Evolutionary conservation across 345 rosid species (phyloP).

Genomic region (Leavenworthia alabamica): DNA sequence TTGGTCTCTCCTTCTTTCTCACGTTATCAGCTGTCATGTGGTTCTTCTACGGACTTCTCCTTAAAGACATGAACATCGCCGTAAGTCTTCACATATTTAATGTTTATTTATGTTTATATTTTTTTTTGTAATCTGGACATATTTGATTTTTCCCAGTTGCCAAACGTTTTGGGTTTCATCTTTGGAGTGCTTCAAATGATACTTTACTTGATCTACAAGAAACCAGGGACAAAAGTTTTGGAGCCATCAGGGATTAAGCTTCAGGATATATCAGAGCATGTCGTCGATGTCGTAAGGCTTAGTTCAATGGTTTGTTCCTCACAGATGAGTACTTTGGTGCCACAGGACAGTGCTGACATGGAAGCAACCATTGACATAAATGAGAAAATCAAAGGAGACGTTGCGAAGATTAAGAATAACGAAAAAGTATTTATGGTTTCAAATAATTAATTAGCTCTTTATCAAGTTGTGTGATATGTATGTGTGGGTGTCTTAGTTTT

Average conservation of each 20-base stretch:
- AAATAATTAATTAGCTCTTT: slow-evolving; percentile 15
- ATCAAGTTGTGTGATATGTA: slow-evolving; percentile 5
- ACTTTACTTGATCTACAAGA: slow-evolving; percentile 65
- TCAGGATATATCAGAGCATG: slow-evolving; percentile 45
- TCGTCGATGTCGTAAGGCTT: slow-evolving; percentile 41
- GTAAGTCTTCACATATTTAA: slow-evolving; percentile 40
- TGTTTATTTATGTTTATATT: neutral
- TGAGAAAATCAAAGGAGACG: slow-evolving; percentile 26
- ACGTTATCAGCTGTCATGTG: slow-evolving; percentile 81
- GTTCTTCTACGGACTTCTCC: slow-evolving; percentile 78
- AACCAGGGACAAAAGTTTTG: slow-evolving; percentile 34
- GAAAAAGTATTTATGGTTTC: slow-evolving; percentile 11
- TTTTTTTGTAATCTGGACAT: neutral
- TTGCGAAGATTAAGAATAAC: slow-evolving; percentile 8
- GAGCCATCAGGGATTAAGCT: slow-evolving; percentile 37
- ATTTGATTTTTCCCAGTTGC: slow-evolving; percentile 48
- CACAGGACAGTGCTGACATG: slow-evolving; percentile 30
- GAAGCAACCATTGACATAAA: slow-evolving; percentile 27
- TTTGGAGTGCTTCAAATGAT: slow-evolving; percentile 71
- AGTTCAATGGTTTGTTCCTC: slow-evolving; percentile 35
- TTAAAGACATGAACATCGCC: slow-evolving; percentile 55
- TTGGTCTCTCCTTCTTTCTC: slow-evolving; percentile 62
- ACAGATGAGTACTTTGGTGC: slow-evolving; percentile 35
- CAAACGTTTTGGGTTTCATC: slow-evolving; percentile 68
- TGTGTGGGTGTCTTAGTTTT: neutral